Evolutionary conservation across 768 basidiomycete genomes (phyloP), one percentile per base, ranked within the genome.

Genomic region (Russula olivacea): DNA sequence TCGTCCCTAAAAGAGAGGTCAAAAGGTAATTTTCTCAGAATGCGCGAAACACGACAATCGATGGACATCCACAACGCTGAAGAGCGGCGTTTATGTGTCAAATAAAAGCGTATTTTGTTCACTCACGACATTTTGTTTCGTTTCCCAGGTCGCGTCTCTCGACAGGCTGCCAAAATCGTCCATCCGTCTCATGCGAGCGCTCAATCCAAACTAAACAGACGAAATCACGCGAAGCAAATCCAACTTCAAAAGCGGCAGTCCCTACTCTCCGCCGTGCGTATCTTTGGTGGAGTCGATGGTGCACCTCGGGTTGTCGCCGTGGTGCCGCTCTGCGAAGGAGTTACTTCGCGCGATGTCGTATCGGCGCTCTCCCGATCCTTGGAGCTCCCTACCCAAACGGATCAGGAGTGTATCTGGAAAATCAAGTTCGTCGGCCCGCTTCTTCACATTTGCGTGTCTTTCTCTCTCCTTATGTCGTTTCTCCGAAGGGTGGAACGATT

Each of bases 241-340:
- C 92, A 94, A 73, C 69, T 80, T 12, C 77, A 83, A 67, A 94
- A 94, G 73, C 82, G 88, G 28, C 80, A 80, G 53, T 79, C 83
- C 4, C 73, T 93, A 55, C 74, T 89, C 48, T 83, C 86, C 12
- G 83, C 87, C 17, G 85, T 85, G 47, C 83, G 88, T n/a, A 76
- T 95, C 30, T 94, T 93, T 73, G 85, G 76, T 59, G 88, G 90
- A 23, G 80, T 82, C 5, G 87, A 91, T 67, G 87, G 86, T 12
- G 84, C 86, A 7, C 93, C 95, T 23, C 79, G 96, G 34, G 87
- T 98, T 45, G 88, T 98, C 12, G 87, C 92, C 0, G 82, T 98
- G 49, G 82, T 99, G 43, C 93, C 95, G 2, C 79, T 99, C 9
- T 86, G 86, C 28, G 77, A 79, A 28, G 89, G 90, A 68, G 77